Evolutionary conservation across 2,329 filamentous ascomycete species (phyloP).

Genomic region (Penicillium palitans): DNA sequence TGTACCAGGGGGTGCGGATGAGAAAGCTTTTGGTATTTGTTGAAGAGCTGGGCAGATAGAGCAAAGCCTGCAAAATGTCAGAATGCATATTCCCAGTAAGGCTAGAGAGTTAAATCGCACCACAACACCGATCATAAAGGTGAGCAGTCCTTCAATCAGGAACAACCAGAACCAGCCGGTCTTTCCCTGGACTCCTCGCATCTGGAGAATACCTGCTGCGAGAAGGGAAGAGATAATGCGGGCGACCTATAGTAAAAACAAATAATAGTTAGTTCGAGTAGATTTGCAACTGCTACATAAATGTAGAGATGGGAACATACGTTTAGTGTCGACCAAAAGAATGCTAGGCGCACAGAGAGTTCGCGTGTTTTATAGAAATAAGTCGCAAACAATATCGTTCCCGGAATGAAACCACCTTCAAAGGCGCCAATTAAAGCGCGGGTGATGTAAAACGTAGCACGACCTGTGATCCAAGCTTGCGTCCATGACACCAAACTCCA

Average conservation of each 20-base stretch:
- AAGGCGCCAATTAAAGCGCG: constrained; percentile 46
- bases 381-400: constrained; percentile 54
- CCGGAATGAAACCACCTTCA: constrained; percentile 61
- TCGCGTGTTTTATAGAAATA: constrained; percentile 71
- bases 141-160: constrained; percentile 58
- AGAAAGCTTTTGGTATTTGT: constrained; percentile 57
- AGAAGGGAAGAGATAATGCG: constrained; percentile 39
- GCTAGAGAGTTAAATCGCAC: background rate
- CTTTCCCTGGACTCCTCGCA: constrained; percentile 30
- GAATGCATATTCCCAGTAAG: background rate
- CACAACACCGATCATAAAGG: constrained; percentile 49
- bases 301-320: constrained; percentile 6
- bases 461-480: constrained; percentile 49
- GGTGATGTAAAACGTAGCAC: constrained; percentile 40
- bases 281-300: background rate
- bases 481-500: constrained; percentile 52
- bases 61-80: background rate
- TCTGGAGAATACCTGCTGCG: constrained; percentile 40
- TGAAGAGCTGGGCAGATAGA: background rate
- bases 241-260: constrained; percentile 39
- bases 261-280: background rate
- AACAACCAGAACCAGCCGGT: constrained; percentile 54
- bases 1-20: constrained; percentile 61
- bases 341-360: constrained; percentile 58
- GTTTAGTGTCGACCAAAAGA: constrained; percentile 23